phyloP scores from a whole-genome alignment of 352 stramenopile species.

The Phytophthora sojae region DNA sequence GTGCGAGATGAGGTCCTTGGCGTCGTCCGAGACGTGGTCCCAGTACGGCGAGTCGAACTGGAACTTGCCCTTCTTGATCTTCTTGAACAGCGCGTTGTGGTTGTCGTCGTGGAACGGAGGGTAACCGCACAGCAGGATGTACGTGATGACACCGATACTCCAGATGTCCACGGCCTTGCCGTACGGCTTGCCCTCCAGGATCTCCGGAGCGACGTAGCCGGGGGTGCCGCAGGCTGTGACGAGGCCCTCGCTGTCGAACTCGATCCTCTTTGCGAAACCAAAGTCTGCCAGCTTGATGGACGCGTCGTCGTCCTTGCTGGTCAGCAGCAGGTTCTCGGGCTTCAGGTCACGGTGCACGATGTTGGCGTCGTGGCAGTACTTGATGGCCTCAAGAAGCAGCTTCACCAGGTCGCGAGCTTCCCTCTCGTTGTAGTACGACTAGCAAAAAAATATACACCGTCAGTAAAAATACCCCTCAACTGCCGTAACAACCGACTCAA shows the following conservation, averaged over 20 bases:
- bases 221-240: constrained; percentile 85
- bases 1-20: constrained; percentile 95
- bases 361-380: constrained; percentile 89
- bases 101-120: constrained; percentile 94
- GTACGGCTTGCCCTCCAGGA: constrained; percentile 80
- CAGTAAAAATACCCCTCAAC: constrained; percentile 18
- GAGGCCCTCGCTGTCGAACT: constrained; percentile 74
- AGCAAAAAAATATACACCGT: constrained; percentile 11
- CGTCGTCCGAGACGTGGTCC: constrained; percentile 93
- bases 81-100: constrained; percentile 94
- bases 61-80: constrained; percentile 95
- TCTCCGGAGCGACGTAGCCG: constrained; percentile 87
- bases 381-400: constrained; percentile 87
- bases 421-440: constrained; percentile 92
- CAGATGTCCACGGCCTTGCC: constrained; percentile 89
- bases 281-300: constrained; percentile 91
- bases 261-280: constrained; percentile 87
- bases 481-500: not conserved
- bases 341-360: constrained; percentile 89
- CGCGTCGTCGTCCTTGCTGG: constrained; percentile 82
- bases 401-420: constrained; percentile 89
- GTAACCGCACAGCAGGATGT: constrained; percentile 88
- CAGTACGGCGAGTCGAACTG: constrained; percentile 97
- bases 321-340: constrained; percentile 85
- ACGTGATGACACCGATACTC: constrained; percentile 93